phyloP scores from a whole-genome alignment of 768 basidiomycete genomes.

The Myochromella boudieri region DNA sequence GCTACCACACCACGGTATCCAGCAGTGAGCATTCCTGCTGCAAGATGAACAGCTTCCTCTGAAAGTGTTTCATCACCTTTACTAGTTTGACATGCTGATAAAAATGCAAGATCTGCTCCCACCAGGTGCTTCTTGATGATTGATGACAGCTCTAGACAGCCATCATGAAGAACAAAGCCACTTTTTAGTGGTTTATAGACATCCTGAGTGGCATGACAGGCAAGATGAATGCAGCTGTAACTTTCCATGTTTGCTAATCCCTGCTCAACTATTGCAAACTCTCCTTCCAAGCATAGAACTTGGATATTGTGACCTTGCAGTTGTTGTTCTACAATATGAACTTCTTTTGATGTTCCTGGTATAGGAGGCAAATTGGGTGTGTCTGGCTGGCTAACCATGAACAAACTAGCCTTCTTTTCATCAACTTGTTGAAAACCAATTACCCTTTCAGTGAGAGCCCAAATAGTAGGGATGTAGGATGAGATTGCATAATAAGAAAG shows the following conservation, averaged over 20 bases:
- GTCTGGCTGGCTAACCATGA: neutral
- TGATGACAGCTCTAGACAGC: conserved; percentile 17
- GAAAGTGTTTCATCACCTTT: conserved; percentile 26
- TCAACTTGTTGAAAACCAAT: neutral
- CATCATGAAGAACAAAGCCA: conserved; percentile 19
- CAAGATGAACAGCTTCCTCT: conserved; percentile 35
- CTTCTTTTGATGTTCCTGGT: neutral
- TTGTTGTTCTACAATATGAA: neutral
- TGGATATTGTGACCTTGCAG: neutral
- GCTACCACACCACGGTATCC: conserved; percentile 34
- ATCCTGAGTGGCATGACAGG: conserved; percentile 38
- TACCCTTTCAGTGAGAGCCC: neutral
- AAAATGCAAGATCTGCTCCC: conserved; percentile 35
- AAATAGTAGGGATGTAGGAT: conserved; percentile 1
- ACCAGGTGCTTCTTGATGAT: conserved; percentile 24
- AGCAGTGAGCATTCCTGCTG: conserved; percentile 38
- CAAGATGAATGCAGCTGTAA: conserved; percentile 32
- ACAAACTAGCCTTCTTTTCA: neutral
- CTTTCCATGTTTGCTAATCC: neutral
- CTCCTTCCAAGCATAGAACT: neutral
- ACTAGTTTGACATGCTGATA: conserved; percentile 48
- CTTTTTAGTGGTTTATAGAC: conserved; percentile 18
- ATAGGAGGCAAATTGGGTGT: neutral
- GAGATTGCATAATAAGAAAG: neutral
- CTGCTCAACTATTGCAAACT: neutral